These are phyloP conservation scores for Serendipita indica DNA, from an alignment of 768 basidiomycete genomes.

Conservation along the genomic window DNA sequence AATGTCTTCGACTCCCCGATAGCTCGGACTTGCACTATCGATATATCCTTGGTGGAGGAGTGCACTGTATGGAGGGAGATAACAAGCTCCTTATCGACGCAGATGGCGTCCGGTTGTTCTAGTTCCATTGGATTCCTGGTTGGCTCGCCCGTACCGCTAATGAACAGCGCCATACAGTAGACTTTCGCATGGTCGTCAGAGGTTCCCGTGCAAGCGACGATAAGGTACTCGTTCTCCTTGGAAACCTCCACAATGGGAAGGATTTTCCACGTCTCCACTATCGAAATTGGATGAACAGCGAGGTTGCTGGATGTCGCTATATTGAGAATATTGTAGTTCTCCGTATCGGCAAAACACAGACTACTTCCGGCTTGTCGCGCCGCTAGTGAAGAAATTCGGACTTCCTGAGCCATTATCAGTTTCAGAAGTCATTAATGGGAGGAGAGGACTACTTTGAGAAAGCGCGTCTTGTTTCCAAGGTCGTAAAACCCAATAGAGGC, in stretches of 20 bases:
- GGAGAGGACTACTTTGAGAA: neutral
- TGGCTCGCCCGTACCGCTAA: neutral
- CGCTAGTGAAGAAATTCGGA: neutral
- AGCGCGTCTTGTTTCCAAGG: neutral
- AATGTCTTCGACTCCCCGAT: neutral
- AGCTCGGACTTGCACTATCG: neutral
- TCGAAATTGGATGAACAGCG: neutral
- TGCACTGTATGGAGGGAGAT: neutral
- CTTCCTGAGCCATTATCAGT: neutral
- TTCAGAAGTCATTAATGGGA: neutral
- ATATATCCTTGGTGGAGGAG: neutral
- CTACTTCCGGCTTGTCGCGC: neutral
- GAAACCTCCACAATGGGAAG: slow-evolving; percentile 1
- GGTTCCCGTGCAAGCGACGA: neutral
- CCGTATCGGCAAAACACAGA: neutral
- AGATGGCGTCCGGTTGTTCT: neutral
- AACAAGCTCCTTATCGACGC: neutral
- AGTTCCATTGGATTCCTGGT: neutral
- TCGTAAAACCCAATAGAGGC: neutral
- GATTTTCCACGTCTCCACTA: neutral
- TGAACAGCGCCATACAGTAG: neutral
- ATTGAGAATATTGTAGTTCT: neutral
- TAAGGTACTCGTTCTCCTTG: neutral
- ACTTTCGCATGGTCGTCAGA: neutral
- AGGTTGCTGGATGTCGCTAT: neutral